Base-by-base conservation (phyloP, 75 land plant genomes). In the Cunninghamia lanceolata region DNA sequence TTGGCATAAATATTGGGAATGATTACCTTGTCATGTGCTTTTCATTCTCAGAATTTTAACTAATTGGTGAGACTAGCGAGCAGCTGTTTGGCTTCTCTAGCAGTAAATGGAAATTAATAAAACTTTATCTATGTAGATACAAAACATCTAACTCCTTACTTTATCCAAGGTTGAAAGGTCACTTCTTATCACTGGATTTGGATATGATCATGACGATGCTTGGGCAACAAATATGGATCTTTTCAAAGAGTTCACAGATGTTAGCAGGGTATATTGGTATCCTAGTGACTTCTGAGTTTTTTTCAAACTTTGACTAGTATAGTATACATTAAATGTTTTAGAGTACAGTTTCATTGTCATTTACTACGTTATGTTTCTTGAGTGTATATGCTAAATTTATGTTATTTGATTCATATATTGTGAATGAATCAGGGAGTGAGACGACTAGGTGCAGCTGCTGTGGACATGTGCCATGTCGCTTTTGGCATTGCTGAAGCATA, bases 391-490 rank as follows among this genome's bases (percentile, higher is more conserved):
- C 19, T 34, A 47, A 47, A 84, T 9, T 38, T 17, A 25, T 83
- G 50, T 10, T 16, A n/a, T 83, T 30, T 83, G n/a, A 35, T 50
- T 53, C 32, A 50, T 83, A 21, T 32, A 46, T 54, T 52, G 32
- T 86, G 17, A 86, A 86, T 50, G 59, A 16, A 85, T 43, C 30
- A 98, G 99, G 99, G 99, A 30, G 99, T 98, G 75, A 92, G 99
- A 85, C 89, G 99, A 66, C 94, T 98, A 68, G 99, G 99, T 83
- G 97, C 99, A 25, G 99, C 99, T 25, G 91, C 99, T 39, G 99
- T 95, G 5, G 99, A 98, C 90, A 95, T 96, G 97, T 96, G 99
- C 86, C 99, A 98, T 93, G 99, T 98, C 63, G 99, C 97, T 77
- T 91, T 98, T 39, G 99, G 99, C 47, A 93, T 98, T 82, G 99